Percentiles rank a stretch among this genome's conserved stretches.
These are phyloP conservation scores for Gloeopeniophorella convolvens DNA, from an alignment of 768 basidiomycete genomes.

Conservation along the genomic window DNA sequence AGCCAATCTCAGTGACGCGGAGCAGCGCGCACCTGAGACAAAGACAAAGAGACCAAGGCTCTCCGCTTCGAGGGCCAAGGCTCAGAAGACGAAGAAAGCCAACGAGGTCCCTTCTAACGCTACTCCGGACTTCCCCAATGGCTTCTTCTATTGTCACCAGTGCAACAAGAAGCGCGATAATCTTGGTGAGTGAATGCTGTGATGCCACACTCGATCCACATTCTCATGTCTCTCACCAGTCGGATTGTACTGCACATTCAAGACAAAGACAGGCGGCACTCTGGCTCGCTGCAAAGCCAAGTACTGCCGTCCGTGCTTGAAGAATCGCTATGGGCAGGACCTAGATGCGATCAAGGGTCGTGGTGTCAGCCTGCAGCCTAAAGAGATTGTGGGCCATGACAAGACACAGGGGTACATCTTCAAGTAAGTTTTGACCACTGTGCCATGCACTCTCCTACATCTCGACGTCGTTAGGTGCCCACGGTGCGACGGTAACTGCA, in stretches of 20 bases:
- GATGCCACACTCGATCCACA: background rate
- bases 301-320: slow-evolving; percentile 61
- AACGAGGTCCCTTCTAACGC: slow-evolving; percentile 6
- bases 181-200: slow-evolving; percentile 32
- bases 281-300: slow-evolving; percentile 46
- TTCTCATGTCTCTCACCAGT: slow-evolving; percentile 23
- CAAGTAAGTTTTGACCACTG: slow-evolving; percentile 34
- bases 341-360: slow-evolving; percentile 34
- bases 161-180: slow-evolving; percentile 57
- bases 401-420: slow-evolving; percentile 38
- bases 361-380: slow-evolving; percentile 5
- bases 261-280: slow-evolving; percentile 22
- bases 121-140: slow-evolving; percentile 31
- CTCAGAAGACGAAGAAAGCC: slow-evolving; percentile 10
- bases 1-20: background rate
- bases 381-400: slow-evolving; percentile 27
- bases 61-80: slow-evolving; percentile 29
- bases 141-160: slow-evolving; percentile 60
- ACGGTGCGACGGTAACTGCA: slow-evolving; percentile 59
- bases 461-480: slow-evolving; percentile 47
- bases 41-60: slow-evolving; percentile 40
- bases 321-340: slow-evolving; percentile 58
- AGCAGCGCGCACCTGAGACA: background rate
- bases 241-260: slow-evolving; percentile 34
- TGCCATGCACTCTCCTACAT: slow-evolving; percentile 10